These are phyloP conservation scores for Ascochyta lentis DNA, from an alignment of 2,329 filamentous ascomycete species.

Conservation along the genomic window DNA sequence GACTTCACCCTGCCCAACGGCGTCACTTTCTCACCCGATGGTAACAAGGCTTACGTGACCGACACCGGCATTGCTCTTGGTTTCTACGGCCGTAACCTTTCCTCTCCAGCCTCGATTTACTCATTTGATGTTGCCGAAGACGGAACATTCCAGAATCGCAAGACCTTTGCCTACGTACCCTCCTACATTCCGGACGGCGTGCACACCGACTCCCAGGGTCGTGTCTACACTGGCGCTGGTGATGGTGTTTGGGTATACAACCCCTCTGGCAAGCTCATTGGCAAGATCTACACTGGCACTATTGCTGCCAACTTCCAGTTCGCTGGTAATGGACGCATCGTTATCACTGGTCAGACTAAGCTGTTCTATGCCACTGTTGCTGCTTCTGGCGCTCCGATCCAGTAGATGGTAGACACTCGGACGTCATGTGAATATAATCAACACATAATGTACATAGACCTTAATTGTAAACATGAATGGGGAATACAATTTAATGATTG, in stretches of 20 bases:
- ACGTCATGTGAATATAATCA: background rate
- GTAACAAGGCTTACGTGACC: constrained; percentile 52
- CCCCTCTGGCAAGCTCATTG: constrained; percentile 53
- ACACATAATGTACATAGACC: background rate
- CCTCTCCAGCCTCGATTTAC: constrained; percentile 31
- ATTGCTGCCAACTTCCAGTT: constrained; percentile 33
- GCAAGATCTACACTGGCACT: constrained; percentile 40
- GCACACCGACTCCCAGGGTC: constrained; percentile 52
- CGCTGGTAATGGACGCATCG: constrained; percentile 32
- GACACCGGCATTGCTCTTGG: constrained; percentile 45
- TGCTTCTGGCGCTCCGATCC: constrained; percentile 23
- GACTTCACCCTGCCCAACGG: constrained; percentile 50
- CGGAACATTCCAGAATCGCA: constrained; percentile 31
- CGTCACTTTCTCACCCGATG: constrained; percentile 51
- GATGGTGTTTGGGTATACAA: constrained; percentile 61
- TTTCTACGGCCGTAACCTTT: constrained; percentile 30
- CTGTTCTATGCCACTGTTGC: constrained; percentile 32
- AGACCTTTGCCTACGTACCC: constrained; percentile 30
- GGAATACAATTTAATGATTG: too few relatives aligned
- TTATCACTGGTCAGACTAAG: constrained; percentile 34
- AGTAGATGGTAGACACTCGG: background rate
- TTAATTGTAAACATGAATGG: background rate
- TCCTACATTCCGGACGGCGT: constrained; percentile 31
- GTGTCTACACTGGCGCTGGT: constrained; percentile 60
- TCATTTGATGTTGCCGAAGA: constrained; percentile 29